Percentiles rank a stretch among this genome's conserved stretches.
phyloP scores from a whole-genome alignment of 306 rosid species.

The Oxytropis ochrocephala region DNA sequence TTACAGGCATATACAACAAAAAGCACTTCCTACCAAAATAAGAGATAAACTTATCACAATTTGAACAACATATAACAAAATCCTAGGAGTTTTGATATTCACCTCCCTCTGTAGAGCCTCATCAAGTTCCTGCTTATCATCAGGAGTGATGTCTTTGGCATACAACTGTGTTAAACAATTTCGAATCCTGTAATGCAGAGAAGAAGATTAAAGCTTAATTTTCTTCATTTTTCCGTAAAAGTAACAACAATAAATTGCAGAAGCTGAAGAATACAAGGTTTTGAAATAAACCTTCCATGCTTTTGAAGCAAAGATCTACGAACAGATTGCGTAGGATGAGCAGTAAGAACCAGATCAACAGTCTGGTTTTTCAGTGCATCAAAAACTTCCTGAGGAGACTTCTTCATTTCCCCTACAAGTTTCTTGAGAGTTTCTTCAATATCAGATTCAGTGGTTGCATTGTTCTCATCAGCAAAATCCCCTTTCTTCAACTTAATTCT shows the following conservation, averaged over 20 bases:
- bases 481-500: constrained; percentile 80
- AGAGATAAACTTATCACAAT: background rate
- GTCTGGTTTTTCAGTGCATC: constrained; percentile 89
- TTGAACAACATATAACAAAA: background rate
- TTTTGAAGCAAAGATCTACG: constrained; percentile 95
- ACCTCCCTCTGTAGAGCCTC: constrained; percentile 98
- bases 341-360: constrained; percentile 86
- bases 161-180: constrained; percentile 61
- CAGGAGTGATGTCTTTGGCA: constrained; percentile 78
- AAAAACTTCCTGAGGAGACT: constrained; percentile 85
- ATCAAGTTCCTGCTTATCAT: constrained; percentile 88
- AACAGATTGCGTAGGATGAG: constrained; percentile 94
- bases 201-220: background rate
- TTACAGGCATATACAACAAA: background rate
- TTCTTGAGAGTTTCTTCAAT: constrained; percentile 86
- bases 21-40: background rate
- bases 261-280: background rate
- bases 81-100: constrained; percentile 5
- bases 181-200: constrained; percentile 51
- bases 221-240: background rate
- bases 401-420: constrained; percentile 58
- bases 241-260: background rate
- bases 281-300: constrained; percentile 65
- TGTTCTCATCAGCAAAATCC: constrained; percentile 69
- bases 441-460: constrained; percentile 87